Evolutionary conservation across 768 basidiomycete genomes (phyloP), one percentile per base, ranked within the genome.

Genomic region (Podaxis sp.): DNA sequence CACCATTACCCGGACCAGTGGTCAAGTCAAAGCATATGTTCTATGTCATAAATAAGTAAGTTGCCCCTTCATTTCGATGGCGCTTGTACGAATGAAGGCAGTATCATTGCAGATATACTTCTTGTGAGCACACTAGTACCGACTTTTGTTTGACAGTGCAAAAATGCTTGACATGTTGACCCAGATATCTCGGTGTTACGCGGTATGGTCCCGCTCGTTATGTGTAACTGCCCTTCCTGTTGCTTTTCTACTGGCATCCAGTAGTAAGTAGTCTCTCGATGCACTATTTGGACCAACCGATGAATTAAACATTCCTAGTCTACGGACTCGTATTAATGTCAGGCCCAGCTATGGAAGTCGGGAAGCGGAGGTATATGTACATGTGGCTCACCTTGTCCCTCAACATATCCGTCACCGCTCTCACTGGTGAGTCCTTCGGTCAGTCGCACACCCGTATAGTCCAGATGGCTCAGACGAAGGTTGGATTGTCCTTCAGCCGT

Each of bases 41-140:
- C 15, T 77, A 74, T 66, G 71, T 77, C 6, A 73, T 76, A 20
- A 80, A 78, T 58, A 78, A 75, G 77, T 80, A 58, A 60, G 76
- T 7, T 30, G 28, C 66, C 11, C 22, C 11, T 46, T 49, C 28
- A 54, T 6, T 20, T 15, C 44, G 4, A 37, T n/a, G 13, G 20
- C 26, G 36, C 10, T 20, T 49, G 4, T 36, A 36, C 51, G 33
- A 15, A 49, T 52, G 38, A 44, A 38, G 15, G 24, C 17, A 66
- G 66, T 56, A 28, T 62, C 11, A 54, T 66, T 28, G 66, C 63
- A 33, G 66, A 66, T 40, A 41, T 60, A 2, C 57, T 66, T 4
- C 52, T 66, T 12, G 65, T 66, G 33, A 41, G 57, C 58, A 20
- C 8, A 5, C 28, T 30, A 30, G 41, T 15, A 20, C 6, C 20